phyloP scores from a whole-genome alignment of 176 grass and related monocot species.

The Carex kokanica region DNA sequence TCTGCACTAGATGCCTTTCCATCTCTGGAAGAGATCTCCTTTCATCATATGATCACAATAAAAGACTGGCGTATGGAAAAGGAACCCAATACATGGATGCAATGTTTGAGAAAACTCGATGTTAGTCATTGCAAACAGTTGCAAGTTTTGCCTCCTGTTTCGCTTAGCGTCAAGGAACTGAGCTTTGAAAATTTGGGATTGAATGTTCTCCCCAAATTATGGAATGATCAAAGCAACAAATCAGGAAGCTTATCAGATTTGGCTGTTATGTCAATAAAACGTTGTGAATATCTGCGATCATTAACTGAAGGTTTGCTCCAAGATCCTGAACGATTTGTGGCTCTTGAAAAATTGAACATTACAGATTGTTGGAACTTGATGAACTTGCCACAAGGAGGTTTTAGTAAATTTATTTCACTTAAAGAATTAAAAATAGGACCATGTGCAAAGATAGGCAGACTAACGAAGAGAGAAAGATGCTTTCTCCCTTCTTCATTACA shows the following conservation, averaged over 20 bases:
- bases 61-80: neutral
- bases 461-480: no score
- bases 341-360: neutral
- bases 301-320: neutral
- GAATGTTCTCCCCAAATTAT: neutral
- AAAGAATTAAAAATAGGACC: no score
- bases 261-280: neutral
- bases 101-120: neutral
- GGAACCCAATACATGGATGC: neutral
- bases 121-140: neutral
- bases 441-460: no score
- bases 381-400: constrained; percentile 10
- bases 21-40: neutral
- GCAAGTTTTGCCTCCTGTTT: neutral
- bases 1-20: neutral
- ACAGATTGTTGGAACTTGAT: neutral
- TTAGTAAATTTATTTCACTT: constrained; percentile 20
- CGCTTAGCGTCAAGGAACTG: neutral
- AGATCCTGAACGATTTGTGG: neutral
- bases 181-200: neutral
- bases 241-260: neutral
- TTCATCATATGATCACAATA: neutral
- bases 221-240: neutral
- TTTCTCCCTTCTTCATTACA: constrained; percentile 11
- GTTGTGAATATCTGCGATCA: neutral